Conservation (phyloP, 257 asterid genomes). For the Przewalskia tangutica region DNA sequence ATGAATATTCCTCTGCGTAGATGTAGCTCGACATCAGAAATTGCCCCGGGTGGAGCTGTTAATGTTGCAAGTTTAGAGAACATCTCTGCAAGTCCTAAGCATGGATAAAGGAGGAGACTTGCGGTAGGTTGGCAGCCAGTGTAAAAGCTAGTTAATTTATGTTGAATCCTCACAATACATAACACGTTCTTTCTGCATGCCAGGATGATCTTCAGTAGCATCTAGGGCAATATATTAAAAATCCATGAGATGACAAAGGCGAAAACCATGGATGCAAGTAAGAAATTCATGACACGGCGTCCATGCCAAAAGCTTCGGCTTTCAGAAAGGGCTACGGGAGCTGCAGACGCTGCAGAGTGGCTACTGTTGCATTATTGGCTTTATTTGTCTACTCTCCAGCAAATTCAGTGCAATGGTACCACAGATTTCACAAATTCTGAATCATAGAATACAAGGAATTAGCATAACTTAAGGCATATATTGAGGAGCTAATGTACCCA, state of each 20-base stretch:
- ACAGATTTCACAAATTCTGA: conserved; percentile 12
- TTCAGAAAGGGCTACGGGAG: neutral
- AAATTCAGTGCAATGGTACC: conserved; percentile 5
- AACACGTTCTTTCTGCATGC: neutral
- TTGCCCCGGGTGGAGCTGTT: neutral
- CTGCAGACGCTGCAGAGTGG: neutral
- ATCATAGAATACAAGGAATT: neutral
- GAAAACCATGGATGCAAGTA: conserved; percentile 11
- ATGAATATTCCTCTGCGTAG: neutral
- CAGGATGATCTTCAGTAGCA: neutral
- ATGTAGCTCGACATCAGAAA: neutral
- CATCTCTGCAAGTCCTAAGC: neutral
- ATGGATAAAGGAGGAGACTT: neutral
- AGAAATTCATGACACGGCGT: conserved; percentile 2
- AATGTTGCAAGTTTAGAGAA: neutral
- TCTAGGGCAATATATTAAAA: conserved; percentile 1
- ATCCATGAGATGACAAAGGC: conserved; percentile 15
- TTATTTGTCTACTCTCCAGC: neutral
- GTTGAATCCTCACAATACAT: neutral
- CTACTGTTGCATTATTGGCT: neutral
- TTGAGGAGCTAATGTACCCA: neutral
- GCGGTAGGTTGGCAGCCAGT: neutral
- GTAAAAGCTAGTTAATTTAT: neutral
- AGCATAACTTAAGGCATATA: neutral
- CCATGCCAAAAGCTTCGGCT: conserved; percentile 9